These are phyloP conservation scores for Diaporthe amygdali DNA, from an alignment of 2,329 filamentous ascomycete genomes.

Conservation along the genomic window DNA sequence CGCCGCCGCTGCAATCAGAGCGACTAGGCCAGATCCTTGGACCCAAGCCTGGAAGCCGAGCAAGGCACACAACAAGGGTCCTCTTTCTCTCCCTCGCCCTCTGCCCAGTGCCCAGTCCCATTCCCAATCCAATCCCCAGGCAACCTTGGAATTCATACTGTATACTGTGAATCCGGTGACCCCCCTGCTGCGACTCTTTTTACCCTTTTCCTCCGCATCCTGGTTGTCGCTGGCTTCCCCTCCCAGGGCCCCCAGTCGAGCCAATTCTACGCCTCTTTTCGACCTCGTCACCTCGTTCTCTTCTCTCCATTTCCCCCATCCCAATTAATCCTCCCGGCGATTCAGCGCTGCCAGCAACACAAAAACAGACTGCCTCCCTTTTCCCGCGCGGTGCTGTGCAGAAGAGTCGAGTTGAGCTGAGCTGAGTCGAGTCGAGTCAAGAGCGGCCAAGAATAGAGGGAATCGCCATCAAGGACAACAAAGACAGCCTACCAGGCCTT, in stretches of 20 bases:
- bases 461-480: conserved; percentile 1
- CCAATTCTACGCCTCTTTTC: conserved; percentile 20
- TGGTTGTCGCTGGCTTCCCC: conserved; percentile 18
- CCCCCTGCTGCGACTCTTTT: conserved; percentile 15
- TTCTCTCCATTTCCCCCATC: conserved; percentile 18
- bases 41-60: background rate
- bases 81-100: background rate
- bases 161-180: conserved; percentile 2
- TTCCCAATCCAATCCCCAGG: conserved; percentile 1
- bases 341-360: conserved; percentile 15
- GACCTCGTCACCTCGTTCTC: conserved; percentile 19
- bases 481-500: conserved; percentile 9
- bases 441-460: conserved; percentile 15
- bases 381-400: conserved; percentile 8
- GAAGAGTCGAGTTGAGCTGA: background rate
- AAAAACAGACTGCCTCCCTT: background rate
- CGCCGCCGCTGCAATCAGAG: background rate
- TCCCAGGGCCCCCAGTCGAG: conserved; percentile 19
- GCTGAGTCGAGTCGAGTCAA: conserved; percentile 10
- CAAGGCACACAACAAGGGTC: conserved; percentile 6
- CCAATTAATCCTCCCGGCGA: conserved; percentile 18
- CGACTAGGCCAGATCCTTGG: conserved; percentile 7
- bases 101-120: background rate
- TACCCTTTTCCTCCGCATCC: conserved; percentile 17
- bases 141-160: conserved; percentile 19